A percentile compares a stretch with the other conserved stretches of the same genome.
Evolutionary conservation across 148 eudicot genomes (phyloP).

Genomic region (Nyssa sinensis): DNA sequence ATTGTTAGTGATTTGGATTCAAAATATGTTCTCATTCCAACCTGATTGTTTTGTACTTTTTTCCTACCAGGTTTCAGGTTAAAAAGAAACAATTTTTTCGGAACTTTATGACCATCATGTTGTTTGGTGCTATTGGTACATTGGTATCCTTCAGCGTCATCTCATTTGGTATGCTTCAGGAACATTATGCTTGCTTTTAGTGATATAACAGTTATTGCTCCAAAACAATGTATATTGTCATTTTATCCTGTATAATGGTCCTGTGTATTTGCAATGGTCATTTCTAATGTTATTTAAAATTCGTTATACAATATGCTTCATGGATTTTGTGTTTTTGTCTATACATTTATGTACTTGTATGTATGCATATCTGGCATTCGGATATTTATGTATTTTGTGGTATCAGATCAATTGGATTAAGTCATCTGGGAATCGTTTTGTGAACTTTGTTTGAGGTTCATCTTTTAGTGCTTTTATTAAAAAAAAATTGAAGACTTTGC

Average conservation of each 20-base stretch:
- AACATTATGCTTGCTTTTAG: neutral
- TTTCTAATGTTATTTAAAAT: too few relatives aligned
- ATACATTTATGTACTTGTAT: neutral
- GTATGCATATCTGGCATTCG: too few relatives aligned
- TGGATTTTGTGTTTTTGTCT: neutral
- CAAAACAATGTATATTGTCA: too few relatives aligned
- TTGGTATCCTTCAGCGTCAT: conserved; percentile 53
- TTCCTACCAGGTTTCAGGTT: conserved; percentile 57
- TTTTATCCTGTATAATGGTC: neutral
- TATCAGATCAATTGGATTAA: neutral
- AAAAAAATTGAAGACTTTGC: neutral
- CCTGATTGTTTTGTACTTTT: neutral
- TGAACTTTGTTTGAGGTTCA: neutral
- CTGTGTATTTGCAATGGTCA: neutral
- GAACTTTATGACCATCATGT: conserved; percentile 50
- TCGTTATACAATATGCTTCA: neutral
- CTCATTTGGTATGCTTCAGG: conserved; percentile 40
- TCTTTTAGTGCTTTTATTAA: too few relatives aligned
- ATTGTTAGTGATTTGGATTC: neutral
- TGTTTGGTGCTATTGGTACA: conserved; percentile 64
- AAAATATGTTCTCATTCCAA: neutral
- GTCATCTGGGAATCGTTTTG: neutral
- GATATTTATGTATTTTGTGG: neutral
- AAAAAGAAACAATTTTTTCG: conserved; percentile 66
- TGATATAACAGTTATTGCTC: neutral